Evolutionary conservation across 2,329 filamentous ascomycete species (phyloP).

Genomic region (Colletotrichum costaricense): DNA sequence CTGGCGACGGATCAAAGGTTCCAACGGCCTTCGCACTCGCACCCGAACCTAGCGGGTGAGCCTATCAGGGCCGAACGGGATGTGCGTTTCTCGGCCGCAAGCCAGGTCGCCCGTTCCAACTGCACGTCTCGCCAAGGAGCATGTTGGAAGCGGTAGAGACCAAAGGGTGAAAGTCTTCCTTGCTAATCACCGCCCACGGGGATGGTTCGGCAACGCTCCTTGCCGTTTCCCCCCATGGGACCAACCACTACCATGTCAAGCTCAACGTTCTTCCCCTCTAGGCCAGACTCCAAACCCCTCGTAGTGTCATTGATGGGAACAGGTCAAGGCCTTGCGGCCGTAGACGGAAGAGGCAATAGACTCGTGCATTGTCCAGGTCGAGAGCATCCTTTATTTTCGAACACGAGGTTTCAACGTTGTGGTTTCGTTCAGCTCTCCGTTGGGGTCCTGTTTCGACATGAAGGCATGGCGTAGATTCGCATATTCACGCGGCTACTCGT

Average conservation of each 20-base stretch:
- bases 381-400: slow-evolving; percentile 18
- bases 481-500: not conserved
- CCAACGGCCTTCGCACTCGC: not conserved
- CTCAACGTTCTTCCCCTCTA: not conserved
- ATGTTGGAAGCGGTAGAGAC: not conserved
- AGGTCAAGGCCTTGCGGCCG: not conserved
- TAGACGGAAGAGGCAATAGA: not conserved
- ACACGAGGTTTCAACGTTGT: slow-evolving; percentile 13
- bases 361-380: not conserved
- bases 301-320: not conserved
- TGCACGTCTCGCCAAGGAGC: not conserved
- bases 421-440: slow-evolving; percentile 9
- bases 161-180: not conserved
- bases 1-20: not conserved
- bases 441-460: slow-evolving; percentile 15
- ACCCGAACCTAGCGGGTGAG: not conserved
- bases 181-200: not conserved
- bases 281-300: not conserved
- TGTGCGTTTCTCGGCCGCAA: not conserved
- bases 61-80: not conserved
- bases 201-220: not conserved
- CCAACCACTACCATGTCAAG: not conserved
- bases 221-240: not conserved
- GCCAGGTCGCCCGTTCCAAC: not conserved
- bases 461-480: not conserved